Conservation (phyloP, 1,284 basidiomycete genomes). For the Coniferiporia sulphurascens region DNA sequence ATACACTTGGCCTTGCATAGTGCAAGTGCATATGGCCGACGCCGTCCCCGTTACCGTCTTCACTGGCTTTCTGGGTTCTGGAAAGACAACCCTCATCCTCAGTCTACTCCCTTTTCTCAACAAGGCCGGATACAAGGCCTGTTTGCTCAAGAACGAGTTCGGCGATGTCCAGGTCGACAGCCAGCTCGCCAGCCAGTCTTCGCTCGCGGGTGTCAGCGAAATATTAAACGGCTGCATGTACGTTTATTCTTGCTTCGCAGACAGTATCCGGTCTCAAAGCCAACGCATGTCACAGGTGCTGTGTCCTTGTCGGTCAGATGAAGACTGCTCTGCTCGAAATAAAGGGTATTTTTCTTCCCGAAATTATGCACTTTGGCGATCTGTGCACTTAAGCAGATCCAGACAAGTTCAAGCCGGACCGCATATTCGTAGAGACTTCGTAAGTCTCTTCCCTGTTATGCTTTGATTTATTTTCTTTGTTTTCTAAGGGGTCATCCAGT, state of each 20-base stretch:
- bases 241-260: not conserved
- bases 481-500: constrained; percentile 33
- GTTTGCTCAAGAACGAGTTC: constrained; percentile 86
- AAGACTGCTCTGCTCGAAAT: constrained; percentile 85
- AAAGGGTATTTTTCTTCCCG: constrained; percentile 43
- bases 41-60: constrained; percentile 79
- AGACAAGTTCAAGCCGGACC: constrained; percentile 80
- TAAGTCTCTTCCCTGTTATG: constrained; percentile 36
- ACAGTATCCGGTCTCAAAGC: not conserved
- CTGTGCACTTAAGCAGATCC: constrained; percentile 4
- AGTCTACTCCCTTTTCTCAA: constrained; percentile 76
- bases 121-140: constrained; percentile 70
- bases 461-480: not conserved
- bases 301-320: constrained; percentile 89
- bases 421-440: constrained; percentile 93
- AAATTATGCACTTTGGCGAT: not conserved
- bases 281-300: constrained; percentile 53
- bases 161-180: constrained; percentile 85
- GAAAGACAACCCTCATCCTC: constrained; percentile 78
- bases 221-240: constrained; percentile 92
- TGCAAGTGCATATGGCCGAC: not conserved
- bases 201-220: constrained; percentile 80
- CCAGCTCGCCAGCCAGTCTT: constrained; percentile 78
- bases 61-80: constrained; percentile 77
- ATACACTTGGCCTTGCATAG: not conserved